A percentile compares a stretch with the other conserved stretches of the same genome.
Evolutionary conservation across 192 early-diverging fungal genomes (phyloP).

Genomic region (Diversispora eburnea): DNA sequence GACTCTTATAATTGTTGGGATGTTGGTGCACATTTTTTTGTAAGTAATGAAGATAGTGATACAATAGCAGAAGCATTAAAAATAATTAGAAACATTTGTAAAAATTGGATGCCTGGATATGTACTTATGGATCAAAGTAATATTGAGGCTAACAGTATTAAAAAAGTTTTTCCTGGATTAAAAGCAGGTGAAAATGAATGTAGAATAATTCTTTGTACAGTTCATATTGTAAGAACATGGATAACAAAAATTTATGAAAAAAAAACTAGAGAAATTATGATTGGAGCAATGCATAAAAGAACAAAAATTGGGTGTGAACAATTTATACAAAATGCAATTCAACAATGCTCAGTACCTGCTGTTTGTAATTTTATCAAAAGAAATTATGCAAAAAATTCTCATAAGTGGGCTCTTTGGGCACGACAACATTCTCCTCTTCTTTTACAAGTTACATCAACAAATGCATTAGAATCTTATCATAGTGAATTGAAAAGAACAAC

Average conservation of each 20-base stretch:
- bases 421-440: conserved; percentile 21
- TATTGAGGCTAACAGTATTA: conserved; percentile 1
- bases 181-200: conserved; percentile 16
- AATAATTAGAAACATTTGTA: not conserved
- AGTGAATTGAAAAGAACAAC: not conserved
- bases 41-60: conserved; percentile 4
- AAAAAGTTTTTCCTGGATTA: conserved; percentile 17
- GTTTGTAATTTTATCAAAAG: not conserved
- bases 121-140: conserved; percentile 17
- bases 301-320: no score
- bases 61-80: not conserved
- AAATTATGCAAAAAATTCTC: conserved; percentile 11
- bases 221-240: conserved; percentile 30
- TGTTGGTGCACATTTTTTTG: not conserved
- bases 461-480: conserved; percentile 19
- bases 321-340: not conserved
- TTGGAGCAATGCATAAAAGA: no score
- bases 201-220: conserved; percentile 11
- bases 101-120: conserved; percentile 17
- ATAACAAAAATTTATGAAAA: not conserved
- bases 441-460: conserved; percentile 16
- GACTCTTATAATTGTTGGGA: not conserved
- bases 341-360: not conserved
- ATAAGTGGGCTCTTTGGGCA: conserved; percentile 19
- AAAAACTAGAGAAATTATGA: no score